A percentile compares a stretch with the other conserved stretches of the same genome.
phyloP scores from a whole-genome alignment of 352 stramenopile genomes.

The Pythium aquatile region DNA sequence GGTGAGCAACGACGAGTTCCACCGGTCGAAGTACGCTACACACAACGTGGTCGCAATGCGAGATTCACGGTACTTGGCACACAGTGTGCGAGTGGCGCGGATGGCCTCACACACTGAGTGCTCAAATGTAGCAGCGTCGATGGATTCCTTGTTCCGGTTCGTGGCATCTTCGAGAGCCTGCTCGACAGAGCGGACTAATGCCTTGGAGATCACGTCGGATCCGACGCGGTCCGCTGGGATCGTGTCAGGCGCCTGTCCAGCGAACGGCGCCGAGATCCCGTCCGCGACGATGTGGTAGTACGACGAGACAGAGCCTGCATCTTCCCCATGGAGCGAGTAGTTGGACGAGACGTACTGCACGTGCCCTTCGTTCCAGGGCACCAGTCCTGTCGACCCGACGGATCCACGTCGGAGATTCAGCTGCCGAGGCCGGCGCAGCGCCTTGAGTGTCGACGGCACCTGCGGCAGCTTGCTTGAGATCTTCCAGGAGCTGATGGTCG shows the following conservation, averaged over 20 bases:
- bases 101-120: constrained; percentile 51
- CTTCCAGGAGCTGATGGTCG: constrained; percentile 18
- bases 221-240: constrained; percentile 32
- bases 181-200: constrained; percentile 54
- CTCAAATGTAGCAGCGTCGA: constrained; percentile 48
- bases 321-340: constrained; percentile 69
- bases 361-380: constrained; percentile 26
- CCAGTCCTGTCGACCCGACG: constrained; percentile 9
- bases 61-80: constrained; percentile 53
- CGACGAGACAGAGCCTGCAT: constrained; percentile 46
- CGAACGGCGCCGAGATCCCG: constrained; percentile 67
- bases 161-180: constrained; percentile 55
- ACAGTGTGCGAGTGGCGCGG: constrained; percentile 54
- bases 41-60: constrained; percentile 64
- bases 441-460: constrained; percentile 24
- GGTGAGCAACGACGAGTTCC: constrained; percentile 52
- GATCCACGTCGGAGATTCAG: constrained; percentile 18
- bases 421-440: constrained; percentile 24
- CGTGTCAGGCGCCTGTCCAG: constrained; percentile 27
- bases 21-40: constrained; percentile 75
- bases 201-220: constrained; percentile 52
- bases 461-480: constrained; percentile 28
- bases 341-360: constrained; percentile 43
- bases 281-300: constrained; percentile 83
- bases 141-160: constrained; percentile 40